A percentile compares a stretch with the other conserved stretches of the same genome.
phyloP scores from a whole-genome alignment of 2,329 filamentous ascomycete genomes.

The Pestalotiopsis sp. region DNA sequence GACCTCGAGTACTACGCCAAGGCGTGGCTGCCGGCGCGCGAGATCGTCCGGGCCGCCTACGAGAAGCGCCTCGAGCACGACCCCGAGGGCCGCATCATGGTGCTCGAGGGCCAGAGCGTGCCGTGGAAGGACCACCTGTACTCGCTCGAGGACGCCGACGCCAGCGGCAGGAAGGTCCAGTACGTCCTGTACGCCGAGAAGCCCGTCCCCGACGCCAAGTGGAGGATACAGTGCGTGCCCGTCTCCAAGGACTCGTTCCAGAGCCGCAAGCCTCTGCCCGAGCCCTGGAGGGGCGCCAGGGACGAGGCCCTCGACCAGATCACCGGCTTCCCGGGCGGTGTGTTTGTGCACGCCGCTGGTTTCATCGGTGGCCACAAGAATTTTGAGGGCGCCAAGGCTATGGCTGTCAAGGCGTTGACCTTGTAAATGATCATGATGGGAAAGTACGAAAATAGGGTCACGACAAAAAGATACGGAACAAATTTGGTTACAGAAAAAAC shows the following conservation, averaged over 20 bases:
- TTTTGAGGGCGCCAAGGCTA: conserved; percentile 81
- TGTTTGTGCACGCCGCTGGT: conserved; percentile 92
- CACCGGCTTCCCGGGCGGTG: conserved; percentile 68
- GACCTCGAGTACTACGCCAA: conserved; percentile 75
- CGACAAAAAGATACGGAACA: background rate
- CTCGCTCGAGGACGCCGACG: conserved; percentile 67
- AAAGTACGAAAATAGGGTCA: background rate
- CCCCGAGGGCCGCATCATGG: conserved; percentile 74
- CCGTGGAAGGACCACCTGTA: conserved; percentile 98
- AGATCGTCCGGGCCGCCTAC: conserved; percentile 77
- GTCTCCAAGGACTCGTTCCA: conserved; percentile 83
- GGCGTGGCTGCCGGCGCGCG: conserved; percentile 86
- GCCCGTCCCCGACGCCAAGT: conserved; percentile 73
- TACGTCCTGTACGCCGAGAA: conserved; percentile 94
- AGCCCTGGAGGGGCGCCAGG: conserved; percentile 87
- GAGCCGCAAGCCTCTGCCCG: conserved; percentile 88
- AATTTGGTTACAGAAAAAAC: background rate
- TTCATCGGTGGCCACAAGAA: conserved; percentile 97
- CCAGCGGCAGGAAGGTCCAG: conserved; percentile 50
- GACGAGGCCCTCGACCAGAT: conserved; percentile 82
- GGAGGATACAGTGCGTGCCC: conserved; percentile 93
- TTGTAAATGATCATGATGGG: conserved; percentile 24
- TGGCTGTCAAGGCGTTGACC: conserved; percentile 77
- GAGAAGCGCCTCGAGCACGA: conserved; percentile 68
- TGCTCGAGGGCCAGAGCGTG: conserved; percentile 75